phyloP scores from a whole-genome alignment of 345 rosid genomes.

The Corchorus olitorius region DNA sequence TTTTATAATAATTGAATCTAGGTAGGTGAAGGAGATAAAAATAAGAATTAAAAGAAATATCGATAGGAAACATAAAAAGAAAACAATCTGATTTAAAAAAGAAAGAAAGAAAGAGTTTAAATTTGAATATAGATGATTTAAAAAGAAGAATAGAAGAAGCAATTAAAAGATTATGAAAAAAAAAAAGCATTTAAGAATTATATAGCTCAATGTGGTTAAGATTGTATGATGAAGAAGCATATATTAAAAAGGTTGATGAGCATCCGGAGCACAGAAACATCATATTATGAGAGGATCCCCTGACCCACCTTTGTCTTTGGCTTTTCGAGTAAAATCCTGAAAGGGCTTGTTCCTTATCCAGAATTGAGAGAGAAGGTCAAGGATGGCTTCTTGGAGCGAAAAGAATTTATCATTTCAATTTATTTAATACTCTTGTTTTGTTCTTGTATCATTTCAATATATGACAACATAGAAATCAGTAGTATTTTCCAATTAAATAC shows the following conservation, averaged over 20 bases:
- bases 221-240: background rate
- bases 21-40: conserved; percentile 2
- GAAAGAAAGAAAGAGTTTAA: background rate
- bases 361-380: no score
- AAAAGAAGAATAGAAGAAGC: background rate
- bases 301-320: no score
- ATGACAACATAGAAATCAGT: no score
- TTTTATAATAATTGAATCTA: background rate
- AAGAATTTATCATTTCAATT: no score
- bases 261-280: background rate
- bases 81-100: background rate
- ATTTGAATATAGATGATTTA: background rate
- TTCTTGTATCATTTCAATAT: no score
- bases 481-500: no score
- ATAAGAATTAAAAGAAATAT: background rate
- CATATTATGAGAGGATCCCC: conserved; percentile 4
- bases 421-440: no score
- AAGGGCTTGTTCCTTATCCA: no score
- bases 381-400: no score
- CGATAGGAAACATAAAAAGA: background rate
- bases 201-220: background rate
- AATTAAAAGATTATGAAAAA: background rate
- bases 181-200: background rate
- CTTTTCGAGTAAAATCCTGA: no score
- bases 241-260: background rate